These are phyloP conservation scores for Heliosperma pusillum DNA, from an alignment of 148 eudicot genomes.

Conservation along the genomic window DNA sequence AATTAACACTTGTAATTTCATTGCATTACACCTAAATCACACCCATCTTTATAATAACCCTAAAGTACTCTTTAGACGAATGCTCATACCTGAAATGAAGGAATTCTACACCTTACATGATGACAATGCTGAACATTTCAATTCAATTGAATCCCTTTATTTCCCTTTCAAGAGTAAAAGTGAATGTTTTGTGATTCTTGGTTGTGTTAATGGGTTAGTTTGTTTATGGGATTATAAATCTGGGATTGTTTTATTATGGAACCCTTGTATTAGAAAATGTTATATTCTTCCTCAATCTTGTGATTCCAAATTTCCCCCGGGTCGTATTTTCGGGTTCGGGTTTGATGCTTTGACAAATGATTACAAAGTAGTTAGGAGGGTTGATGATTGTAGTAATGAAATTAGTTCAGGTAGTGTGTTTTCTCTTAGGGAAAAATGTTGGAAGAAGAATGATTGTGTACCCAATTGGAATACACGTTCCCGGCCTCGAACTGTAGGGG, in stretches of 20 bases:
- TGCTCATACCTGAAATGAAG: background rate
- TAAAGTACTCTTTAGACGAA: background rate
- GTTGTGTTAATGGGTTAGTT: slow-evolving; percentile 23
- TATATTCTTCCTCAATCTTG: slow-evolving; percentile 6
- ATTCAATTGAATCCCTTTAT: slow-evolving; percentile 2
- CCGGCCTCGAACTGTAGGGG: slow-evolving; percentile 5
- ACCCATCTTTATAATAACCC: background rate
- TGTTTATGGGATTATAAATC: slow-evolving; percentile 21
- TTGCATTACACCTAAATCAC: slow-evolving; percentile 1
- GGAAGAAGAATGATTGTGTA: background rate
- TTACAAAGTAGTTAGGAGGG: slow-evolving; percentile 7
- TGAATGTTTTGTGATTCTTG: slow-evolving; percentile 15
- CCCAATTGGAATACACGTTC: background rate
- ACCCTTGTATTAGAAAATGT: slow-evolving; percentile 21
- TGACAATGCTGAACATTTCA: background rate
- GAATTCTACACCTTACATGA: slow-evolving; percentile 5
- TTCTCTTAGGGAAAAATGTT: background rate
- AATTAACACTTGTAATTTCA: background rate
- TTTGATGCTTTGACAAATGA: slow-evolving; percentile 11
- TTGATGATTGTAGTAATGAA: background rate
- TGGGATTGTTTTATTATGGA: slow-evolving; percentile 17
- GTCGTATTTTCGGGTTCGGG: slow-evolving; percentile 13
- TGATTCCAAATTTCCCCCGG: too few relatives aligned
- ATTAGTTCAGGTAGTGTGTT: background rate
- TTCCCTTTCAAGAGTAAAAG: slow-evolving; percentile 4